Percentiles rank a stretch among this genome's conserved stretches.
phyloP scores from a whole-genome alignment of 2,329 filamentous ascomycete species.

The Beauveria bassiana region DNA sequence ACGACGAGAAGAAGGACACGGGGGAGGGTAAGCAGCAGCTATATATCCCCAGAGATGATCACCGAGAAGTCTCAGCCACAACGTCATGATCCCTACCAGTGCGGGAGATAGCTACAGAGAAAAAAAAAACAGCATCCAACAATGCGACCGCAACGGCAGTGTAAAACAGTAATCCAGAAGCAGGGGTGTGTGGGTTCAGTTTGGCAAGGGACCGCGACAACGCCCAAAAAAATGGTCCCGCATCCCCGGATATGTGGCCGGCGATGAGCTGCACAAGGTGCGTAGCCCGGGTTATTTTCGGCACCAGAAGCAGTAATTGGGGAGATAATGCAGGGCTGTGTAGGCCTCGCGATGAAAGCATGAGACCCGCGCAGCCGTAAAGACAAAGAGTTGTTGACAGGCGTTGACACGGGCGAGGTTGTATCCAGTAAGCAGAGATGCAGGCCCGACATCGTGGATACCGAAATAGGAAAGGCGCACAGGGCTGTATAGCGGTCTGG shows the following conservation, averaged over 20 bases:
- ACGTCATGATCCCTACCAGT: neutral
- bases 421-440: slow-evolving; percentile 6
- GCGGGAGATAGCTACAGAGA: neutral
- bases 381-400: neutral
- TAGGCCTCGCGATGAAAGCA: neutral
- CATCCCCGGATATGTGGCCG: slow-evolving; percentile 5
- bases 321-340: neutral
- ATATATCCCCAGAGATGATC: neutral
- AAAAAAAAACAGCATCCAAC: neutral
- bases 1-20: neutral
- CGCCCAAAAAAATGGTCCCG: neutral
- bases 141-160: neutral
- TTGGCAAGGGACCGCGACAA: neutral
- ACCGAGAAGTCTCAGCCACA: slow-evolving; percentile 6
- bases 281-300: neutral
- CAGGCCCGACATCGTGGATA: neutral
- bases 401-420: neutral
- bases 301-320: neutral
- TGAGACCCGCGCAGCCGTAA: neutral
- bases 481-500: neutral
- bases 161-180: neutral
- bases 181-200: neutral
- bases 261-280: neutral
- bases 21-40: slow-evolving; percentile 5
- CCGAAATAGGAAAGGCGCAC: neutral